Evolutionary conservation across 2,329 filamentous ascomycete species (phyloP).

Genomic region (Blumeriella jaapii): DNA sequence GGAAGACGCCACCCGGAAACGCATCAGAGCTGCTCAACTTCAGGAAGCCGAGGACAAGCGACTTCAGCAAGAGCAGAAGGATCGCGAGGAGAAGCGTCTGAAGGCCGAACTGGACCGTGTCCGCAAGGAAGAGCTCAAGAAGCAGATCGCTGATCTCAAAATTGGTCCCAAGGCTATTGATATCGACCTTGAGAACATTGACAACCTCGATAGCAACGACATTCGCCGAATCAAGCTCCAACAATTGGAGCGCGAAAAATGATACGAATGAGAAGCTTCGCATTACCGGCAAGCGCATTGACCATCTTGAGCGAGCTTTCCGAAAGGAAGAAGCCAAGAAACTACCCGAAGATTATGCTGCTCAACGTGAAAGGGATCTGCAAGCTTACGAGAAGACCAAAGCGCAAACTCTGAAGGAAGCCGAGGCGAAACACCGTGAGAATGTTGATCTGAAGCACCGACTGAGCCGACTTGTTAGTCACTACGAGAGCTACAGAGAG

Average conservation of each 20-base stretch:
- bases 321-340: slow-evolving; percentile 94
- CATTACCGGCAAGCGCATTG: slow-evolving; percentile 87
- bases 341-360: slow-evolving; percentile 71
- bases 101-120: slow-evolving; percentile 83
- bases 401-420: slow-evolving; percentile 64
- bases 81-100: slow-evolving; percentile 76
- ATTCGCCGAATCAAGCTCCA: slow-evolving; percentile 91
- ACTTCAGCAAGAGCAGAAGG: slow-evolving; percentile 82
- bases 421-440: slow-evolving; percentile 82
- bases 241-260: slow-evolving; percentile 95
- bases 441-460: slow-evolving; percentile 90
- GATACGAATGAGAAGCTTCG: slow-evolving; percentile 84
- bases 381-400: slow-evolving; percentile 72
- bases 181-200: slow-evolving; percentile 67
- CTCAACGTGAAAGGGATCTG: slow-evolving; percentile 67
- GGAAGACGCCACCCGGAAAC: slow-evolving; percentile 82
- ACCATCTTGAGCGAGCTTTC: slow-evolving; percentile 94
- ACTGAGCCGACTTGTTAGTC: slow-evolving; percentile 70
- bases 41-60: slow-evolving; percentile 84
- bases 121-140: slow-evolving; percentile 86
- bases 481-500: slow-evolving; percentile 74
- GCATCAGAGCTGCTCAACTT: slow-evolving; percentile 73
- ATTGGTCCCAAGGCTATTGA: slow-evolving; percentile 65
- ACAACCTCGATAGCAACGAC: slow-evolving; percentile 77
- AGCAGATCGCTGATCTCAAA: slow-evolving; percentile 84